These are phyloP conservation scores for Suhomyces xylopsoci DNA, from an alignment of 805 yeast genomes.

Conservation along the genomic window DNA sequence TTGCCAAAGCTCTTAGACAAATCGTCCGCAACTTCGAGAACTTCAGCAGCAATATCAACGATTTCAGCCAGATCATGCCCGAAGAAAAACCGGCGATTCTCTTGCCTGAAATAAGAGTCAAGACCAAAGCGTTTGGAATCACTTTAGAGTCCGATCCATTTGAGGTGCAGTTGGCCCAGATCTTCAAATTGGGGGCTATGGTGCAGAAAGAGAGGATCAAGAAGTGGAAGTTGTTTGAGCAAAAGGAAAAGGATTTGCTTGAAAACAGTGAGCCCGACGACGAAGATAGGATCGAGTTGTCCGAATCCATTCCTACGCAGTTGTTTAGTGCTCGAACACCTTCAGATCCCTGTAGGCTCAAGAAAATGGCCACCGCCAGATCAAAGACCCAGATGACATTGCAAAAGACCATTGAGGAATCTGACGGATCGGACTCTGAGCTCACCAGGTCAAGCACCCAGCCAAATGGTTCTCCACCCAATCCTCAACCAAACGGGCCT, in stretches of 20 bases:
- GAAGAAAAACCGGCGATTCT: conserved; percentile 34
- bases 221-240: conserved; percentile 41
- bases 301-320: background rate
- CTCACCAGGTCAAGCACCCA: background rate
- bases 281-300: conserved; percentile 9
- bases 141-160: conserved; percentile 87
- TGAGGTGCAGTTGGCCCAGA: conserved; percentile 66
- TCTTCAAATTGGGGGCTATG: conserved; percentile 60
- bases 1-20: conserved; percentile 65
- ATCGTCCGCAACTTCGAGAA: conserved; percentile 47
- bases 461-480: background rate
- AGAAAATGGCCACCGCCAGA: background rate
- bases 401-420: background rate
- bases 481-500: background rate
- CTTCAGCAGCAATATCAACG: conserved; percentile 18
- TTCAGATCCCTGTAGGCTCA: background rate
- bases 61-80: conserved; percentile 35
- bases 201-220: conserved; percentile 63
- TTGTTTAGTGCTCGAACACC: background rate
- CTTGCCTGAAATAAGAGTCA: conserved; percentile 58
- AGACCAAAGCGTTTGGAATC: conserved; percentile 54
- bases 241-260: conserved; percentile 18
- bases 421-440: background rate
- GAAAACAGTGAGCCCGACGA: conserved; percentile 10
- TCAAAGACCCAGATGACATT: background rate